Percentiles rank a stretch among this genome's conserved stretches.
phyloP scores from a whole-genome alignment of 306 rosid species.

The Begonia fuchsioides region DNA sequence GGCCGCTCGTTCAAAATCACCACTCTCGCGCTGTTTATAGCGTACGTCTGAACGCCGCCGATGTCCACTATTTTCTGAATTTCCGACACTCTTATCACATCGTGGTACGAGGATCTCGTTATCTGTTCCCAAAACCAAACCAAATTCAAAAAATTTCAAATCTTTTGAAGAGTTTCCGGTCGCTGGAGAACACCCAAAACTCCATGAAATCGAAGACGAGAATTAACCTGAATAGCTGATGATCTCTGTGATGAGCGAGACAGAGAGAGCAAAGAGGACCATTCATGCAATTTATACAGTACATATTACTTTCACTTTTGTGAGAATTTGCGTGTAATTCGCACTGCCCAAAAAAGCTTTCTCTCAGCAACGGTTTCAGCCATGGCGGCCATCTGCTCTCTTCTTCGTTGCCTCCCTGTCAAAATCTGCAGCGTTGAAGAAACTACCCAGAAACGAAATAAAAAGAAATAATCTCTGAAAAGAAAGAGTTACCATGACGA shows the following conservation, averaged over 20 bases:
- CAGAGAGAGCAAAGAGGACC: conserved; percentile 91
- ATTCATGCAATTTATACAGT: conserved; percentile 85
- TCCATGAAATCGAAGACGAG: not conserved
- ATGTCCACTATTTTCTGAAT: conserved; percentile 97
- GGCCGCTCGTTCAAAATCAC: conserved; percentile 93
- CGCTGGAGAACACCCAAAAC: conserved; percentile 5
- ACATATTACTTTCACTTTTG: conserved; percentile 97
- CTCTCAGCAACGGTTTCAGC: conserved; percentile 76
- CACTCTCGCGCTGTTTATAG: conserved; percentile 91
- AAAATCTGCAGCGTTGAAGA: not conserved
- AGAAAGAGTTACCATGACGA: conserved; percentile 53
- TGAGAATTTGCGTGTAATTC: conserved; percentile 76
- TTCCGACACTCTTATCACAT: conserved; percentile 82
- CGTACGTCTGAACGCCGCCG: conserved; percentile 82
- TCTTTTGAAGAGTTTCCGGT: too few species aligned
- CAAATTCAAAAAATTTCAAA: too few species aligned
- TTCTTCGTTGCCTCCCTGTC: conserved; percentile 80
- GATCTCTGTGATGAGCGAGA: conserved; percentile 65
- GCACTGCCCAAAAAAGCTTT: conserved; percentile 89
- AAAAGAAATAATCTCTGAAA: conserved; percentile 5
- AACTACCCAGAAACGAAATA: conserved; percentile 4
- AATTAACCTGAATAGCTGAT: conserved; percentile 72
- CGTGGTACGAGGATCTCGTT: conserved; percentile 92
- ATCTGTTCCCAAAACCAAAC: conserved; percentile 34
- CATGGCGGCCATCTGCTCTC: conserved; percentile 97